phyloP scores from a whole-genome alignment of 2,329 filamentous ascomycete species.

The Aspergillus glaucus region DNA sequence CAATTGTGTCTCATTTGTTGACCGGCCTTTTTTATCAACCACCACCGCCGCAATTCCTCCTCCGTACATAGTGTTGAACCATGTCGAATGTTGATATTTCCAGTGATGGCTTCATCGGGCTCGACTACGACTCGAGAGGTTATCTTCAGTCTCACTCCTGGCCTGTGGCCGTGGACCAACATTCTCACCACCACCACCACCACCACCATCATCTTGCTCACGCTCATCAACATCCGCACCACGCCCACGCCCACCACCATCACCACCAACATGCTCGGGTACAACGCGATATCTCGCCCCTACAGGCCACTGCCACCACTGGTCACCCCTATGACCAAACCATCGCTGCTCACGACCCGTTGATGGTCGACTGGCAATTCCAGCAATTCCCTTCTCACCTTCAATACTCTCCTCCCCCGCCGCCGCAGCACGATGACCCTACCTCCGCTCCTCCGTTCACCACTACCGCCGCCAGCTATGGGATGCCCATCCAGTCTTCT shows the following conservation, averaged over 20 bases:
- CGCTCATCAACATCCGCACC: neutral
- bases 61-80: conserved; percentile 16
- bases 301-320: conserved; percentile 29
- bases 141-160: conserved; percentile 40
- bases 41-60: conserved; percentile 9
- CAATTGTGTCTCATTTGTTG: neutral
- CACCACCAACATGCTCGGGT: neutral
- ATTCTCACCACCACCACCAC: conserved; percentile 16
- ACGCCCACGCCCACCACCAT: neutral
- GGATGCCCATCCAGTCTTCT: conserved; percentile 37
- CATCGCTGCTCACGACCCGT: conserved; percentile 35
- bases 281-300: conserved; percentile 35
- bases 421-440: conserved; percentile 43
- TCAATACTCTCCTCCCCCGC: conserved; percentile 19
- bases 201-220: neutral
- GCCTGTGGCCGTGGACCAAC: conserved; percentile 39
- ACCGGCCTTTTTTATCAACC: conserved; percentile 1
- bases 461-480: conserved; percentile 54
- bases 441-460: conserved; percentile 49
- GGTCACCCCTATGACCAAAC: conserved; percentile 39
- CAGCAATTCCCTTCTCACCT: conserved; percentile 36
- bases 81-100: conserved; percentile 43
- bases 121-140: conserved; percentile 43
- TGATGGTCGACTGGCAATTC: conserved; percentile 44
- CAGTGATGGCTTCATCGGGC: conserved; percentile 40